These are phyloP conservation scores for Naematelia encephala DNA, from an alignment of 768 basidiomycete genomes.

Conservation along the genomic window DNA sequence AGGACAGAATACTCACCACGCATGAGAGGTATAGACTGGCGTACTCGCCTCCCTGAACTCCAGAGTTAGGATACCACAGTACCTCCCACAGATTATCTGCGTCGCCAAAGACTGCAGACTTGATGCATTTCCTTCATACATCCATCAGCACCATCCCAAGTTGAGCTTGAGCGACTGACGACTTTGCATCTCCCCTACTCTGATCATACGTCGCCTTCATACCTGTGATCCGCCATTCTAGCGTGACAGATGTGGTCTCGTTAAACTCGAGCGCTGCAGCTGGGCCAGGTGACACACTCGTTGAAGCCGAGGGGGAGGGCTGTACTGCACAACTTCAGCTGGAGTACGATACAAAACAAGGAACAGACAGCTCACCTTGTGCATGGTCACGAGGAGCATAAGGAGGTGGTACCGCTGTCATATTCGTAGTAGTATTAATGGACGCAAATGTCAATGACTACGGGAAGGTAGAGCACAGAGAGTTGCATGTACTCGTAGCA, in stretches of 20 bases:
- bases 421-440: too few relatives aligned
- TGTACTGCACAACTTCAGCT: constrained; percentile 15
- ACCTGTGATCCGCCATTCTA: constrained; percentile 72
- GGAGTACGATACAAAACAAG: too few relatives aligned
- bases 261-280: constrained; percentile 36
- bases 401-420: constrained; percentile 23
- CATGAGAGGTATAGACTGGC: constrained; percentile 77
- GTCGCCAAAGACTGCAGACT: constrained; percentile 60
- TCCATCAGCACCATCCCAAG: not conserved
- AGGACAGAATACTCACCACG: constrained; percentile 58
- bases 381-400: constrained; percentile 22
- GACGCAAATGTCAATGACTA: too few relatives aligned
- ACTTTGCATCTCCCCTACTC: constrained; percentile 56
- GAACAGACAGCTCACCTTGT: constrained; percentile 14
- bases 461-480: too few relatives aligned
- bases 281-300: not conserved
- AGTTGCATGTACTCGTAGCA: too few relatives aligned
- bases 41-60: constrained; percentile 59
- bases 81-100: constrained; percentile 57
- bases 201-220: constrained; percentile 71
- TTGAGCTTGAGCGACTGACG: constrained; percentile 32
- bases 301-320: constrained; percentile 1
- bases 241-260: constrained; percentile 47
- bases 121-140: constrained; percentile 61
- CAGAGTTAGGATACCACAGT: constrained; percentile 79